A percentile compares a stretch with the other conserved stretches of the same genome.
These are phyloP conservation scores for Trichosporon sp. DNA, from an alignment of 1,284 basidiomycete species.

Conservation along the genomic window DNA sequence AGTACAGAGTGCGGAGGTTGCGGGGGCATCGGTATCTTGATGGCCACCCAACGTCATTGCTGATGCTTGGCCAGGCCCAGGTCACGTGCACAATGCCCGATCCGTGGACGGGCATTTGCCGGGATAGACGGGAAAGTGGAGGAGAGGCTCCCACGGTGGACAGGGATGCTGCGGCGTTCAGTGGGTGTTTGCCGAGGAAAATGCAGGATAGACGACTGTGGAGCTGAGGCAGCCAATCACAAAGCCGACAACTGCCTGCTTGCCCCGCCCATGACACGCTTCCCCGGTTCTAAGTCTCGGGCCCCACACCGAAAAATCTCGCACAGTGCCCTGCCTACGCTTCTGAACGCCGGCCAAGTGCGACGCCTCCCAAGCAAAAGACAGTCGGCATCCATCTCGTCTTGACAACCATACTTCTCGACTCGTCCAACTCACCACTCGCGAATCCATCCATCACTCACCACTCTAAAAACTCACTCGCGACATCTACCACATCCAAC, in stretches of 20 bases:
- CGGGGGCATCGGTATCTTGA: neutral
- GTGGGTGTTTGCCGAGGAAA: conserved; percentile 2
- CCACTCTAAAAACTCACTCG: neutral
- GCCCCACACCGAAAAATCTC: conserved; percentile 18
- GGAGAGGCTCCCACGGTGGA: conserved; percentile 2
- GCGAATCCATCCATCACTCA: conserved; percentile 6
- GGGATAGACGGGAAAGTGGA: neutral
- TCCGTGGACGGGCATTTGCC: neutral
- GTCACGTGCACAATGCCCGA: neutral
- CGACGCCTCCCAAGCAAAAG: neutral
- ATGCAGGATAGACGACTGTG: conserved; percentile 8
- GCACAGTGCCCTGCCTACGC: neutral
- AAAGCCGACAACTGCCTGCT: conserved; percentile 9
- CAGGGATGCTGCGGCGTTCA: neutral
- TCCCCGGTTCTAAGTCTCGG: conserved; percentile 1
- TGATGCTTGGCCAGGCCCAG: neutral
- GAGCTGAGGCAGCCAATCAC: neutral
- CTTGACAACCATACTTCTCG: neutral
- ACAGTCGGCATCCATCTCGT: neutral
- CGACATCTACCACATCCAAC: neutral
- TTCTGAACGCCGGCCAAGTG: neutral
- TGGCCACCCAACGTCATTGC: neutral
- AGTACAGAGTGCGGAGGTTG: no score
- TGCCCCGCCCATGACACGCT: conserved; percentile 15
- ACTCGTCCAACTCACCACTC: neutral